phyloP scores from a whole-genome alignment of 805 yeast species.

The Candida railenensis region DNA sequence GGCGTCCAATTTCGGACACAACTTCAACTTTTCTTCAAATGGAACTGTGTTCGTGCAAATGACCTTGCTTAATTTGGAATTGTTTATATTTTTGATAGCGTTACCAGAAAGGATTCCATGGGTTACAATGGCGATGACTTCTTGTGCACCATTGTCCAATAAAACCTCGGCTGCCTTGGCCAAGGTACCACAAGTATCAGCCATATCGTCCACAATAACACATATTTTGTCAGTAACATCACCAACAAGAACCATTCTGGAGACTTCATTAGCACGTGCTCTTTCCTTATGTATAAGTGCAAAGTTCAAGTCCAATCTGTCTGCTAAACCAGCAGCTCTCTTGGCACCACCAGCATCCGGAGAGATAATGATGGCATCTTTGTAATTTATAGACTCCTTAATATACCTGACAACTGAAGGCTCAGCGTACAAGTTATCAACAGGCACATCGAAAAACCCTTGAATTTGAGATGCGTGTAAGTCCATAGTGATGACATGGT shows the following conservation, averaged over 20 bases:
- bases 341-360: slow-evolving; percentile 94
- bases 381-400: slow-evolving; percentile 54
- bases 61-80: slow-evolving; percentile 63
- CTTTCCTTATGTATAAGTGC: slow-evolving; percentile 85
- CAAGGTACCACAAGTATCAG: slow-evolving; percentile 85
- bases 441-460: slow-evolving; percentile 82
- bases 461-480: slow-evolving; percentile 87
- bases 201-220: slow-evolving; percentile 84
- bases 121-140: slow-evolving; percentile 79
- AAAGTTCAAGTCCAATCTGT: slow-evolving; percentile 72
- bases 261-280: slow-evolving; percentile 79
- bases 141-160: slow-evolving; percentile 63
- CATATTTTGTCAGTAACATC: slow-evolving; percentile 77
- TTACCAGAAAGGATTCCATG: slow-evolving; percentile 79
- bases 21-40: slow-evolving; percentile 57
- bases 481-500: slow-evolving; percentile 86
- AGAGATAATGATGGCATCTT: slow-evolving; percentile 72
- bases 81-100: slow-evolving; percentile 69
- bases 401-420: slow-evolving; percentile 78
- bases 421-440: slow-evolving; percentile 81
- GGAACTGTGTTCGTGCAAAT: slow-evolving; percentile 84
- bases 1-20: slow-evolving; percentile 62
- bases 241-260: slow-evolving; percentile 83
- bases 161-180: slow-evolving; percentile 80
- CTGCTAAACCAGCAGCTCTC: slow-evolving; percentile 84